A percentile compares a stretch with the other conserved stretches of the same genome.
Conservation (phyloP, 2,329 filamentous ascomycete species). For the Xylariaceae sp. region DNA sequence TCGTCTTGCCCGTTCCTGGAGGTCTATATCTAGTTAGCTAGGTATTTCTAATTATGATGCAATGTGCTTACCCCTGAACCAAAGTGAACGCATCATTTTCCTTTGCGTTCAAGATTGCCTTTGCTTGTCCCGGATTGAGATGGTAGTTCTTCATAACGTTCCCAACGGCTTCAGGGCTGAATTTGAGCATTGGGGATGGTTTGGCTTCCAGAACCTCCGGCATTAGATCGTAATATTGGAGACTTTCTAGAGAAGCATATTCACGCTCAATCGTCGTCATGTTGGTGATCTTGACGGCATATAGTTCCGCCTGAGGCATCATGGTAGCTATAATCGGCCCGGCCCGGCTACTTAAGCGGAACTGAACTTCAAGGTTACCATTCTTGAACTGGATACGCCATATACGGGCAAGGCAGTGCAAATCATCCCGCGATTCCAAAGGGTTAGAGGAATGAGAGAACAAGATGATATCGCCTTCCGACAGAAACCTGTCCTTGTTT, state of each 20-base stretch:
- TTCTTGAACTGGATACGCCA: conserved; percentile 81
- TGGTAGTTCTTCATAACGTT: conserved; percentile 75
- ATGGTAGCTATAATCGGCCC: conserved; percentile 66
- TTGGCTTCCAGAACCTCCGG: conserved; percentile 88
- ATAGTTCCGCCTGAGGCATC: conserved; percentile 68
- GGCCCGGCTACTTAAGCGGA: conserved; percentile 72
- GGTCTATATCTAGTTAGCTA: conserved; percentile 58
- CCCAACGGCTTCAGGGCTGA: conserved; percentile 72
- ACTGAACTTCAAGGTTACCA: conserved; percentile 79
- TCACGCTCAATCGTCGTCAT: conserved; percentile 95
- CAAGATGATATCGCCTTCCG: conserved; percentile 87
- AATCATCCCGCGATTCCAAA: conserved; percentile 63
- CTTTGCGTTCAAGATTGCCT: conserved; percentile 86
- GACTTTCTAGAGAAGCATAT: conserved; percentile 84
- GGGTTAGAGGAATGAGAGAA: conserved; percentile 76
- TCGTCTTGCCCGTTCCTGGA: conserved; percentile 96
- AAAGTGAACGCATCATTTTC: conserved; percentile 97
- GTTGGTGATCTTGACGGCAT: conserved; percentile 83
- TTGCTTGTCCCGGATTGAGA: conserved; percentile 86
- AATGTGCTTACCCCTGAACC: conserved; percentile 73
- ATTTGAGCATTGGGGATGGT: conserved; percentile 84
- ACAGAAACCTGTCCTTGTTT: conserved; percentile 71
- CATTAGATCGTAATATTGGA: conserved; percentile 95
- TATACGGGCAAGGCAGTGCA: conserved; percentile 86
- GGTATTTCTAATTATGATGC: not conserved